phyloP scores from a whole-genome alignment of 768 basidiomycete genomes.

The Leccinum arenicola region DNA sequence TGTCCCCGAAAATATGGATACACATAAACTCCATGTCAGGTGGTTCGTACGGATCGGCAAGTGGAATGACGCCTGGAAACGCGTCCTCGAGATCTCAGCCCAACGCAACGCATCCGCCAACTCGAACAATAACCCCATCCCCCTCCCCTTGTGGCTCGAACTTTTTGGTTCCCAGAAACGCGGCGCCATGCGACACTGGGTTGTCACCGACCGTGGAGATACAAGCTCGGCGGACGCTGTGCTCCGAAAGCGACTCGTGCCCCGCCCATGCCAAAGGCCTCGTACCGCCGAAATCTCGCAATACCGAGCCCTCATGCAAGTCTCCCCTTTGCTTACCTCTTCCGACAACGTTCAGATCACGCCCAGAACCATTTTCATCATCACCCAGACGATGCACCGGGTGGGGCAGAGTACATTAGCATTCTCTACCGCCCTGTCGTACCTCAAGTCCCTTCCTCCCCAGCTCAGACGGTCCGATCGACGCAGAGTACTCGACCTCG shows the following conservation, averaged over 20 bases:
- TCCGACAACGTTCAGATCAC: conserved; percentile 34
- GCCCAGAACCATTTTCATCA: conserved; percentile 42
- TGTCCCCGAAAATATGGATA: conserved; percentile 48
- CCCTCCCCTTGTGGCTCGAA: conserved; percentile 58
- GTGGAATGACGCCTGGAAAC: conserved; percentile 59
- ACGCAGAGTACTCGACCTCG: conserved; percentile 45
- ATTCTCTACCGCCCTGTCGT: conserved; percentile 43
- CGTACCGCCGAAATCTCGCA: conserved; percentile 21
- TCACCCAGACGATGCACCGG: conserved; percentile 48
- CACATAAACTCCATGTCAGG: conserved; percentile 54
- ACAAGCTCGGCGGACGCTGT: neutral
- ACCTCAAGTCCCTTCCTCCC: conserved; percentile 48
- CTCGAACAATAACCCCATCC: conserved; percentile 23
- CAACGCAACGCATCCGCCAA: conserved; percentile 7
- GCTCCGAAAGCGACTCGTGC: conserved; percentile 14
- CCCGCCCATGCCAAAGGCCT: conserved; percentile 12
- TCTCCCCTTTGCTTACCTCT: conserved; percentile 37
- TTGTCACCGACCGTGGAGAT: neutral
- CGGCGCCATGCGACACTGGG: conserved; percentile 29
- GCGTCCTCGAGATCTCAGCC: conserved; percentile 28
- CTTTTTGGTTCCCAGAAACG: conserved; percentile 48
- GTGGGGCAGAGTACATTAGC: conserved; percentile 40
- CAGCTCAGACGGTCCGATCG: conserved; percentile 35
- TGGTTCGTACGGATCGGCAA: conserved; percentile 52
- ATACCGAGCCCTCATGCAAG: conserved; percentile 40